Evolutionary conservation across 495 filamentous ascomycete genomes (phyloP).

Genomic region (Daldinia bambusicola): DNA sequence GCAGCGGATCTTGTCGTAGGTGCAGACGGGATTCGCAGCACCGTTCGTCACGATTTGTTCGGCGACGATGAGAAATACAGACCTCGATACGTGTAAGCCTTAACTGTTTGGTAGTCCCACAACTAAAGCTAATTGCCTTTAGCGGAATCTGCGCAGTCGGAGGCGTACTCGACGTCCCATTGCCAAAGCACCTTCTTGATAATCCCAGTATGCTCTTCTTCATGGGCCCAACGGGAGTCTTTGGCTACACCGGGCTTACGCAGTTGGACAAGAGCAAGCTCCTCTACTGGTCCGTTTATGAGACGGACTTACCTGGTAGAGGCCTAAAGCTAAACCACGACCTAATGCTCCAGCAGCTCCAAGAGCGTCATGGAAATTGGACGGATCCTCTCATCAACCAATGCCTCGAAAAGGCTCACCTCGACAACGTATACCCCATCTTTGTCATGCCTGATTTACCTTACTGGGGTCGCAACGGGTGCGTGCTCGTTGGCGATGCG

Average conservation of each 20-base stretch:
- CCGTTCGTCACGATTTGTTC: slow-evolving; percentile 57
- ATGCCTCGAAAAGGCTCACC: slow-evolving; percentile 53
- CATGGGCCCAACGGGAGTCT: slow-evolving; percentile 66
- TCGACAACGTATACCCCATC: slow-evolving; percentile 64
- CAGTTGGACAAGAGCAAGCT: slow-evolving; percentile 28
- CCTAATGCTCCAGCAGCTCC: slow-evolving; percentile 54
- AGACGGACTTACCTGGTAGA: slow-evolving; percentile 29
- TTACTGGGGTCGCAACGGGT: slow-evolving; percentile 56
- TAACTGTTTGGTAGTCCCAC: not conserved
- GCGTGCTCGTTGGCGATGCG: slow-evolving; percentile 57
- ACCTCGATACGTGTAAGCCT: slow-evolving; percentile 48
- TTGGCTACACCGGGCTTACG: slow-evolving; percentile 60
- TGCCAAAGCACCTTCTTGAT: slow-evolving; percentile 43
- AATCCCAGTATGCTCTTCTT: slow-evolving; percentile 61
- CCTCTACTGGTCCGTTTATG: slow-evolving; percentile 30
- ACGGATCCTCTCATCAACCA: slow-evolving; percentile 61
- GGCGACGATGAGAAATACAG: slow-evolving; percentile 47
- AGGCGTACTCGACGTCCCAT: slow-evolving; percentile 58
- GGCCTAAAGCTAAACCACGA: slow-evolving; percentile 52
- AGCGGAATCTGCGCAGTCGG: slow-evolving; percentile 63
- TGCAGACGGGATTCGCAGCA: slow-evolving; percentile 68
- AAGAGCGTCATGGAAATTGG: slow-evolving; percentile 59
- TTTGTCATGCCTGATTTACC: slow-evolving; percentile 63
- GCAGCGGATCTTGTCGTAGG: slow-evolving; percentile 66
- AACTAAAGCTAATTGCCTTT: not conserved